Conservation (phyloP, 1,139 yeast genomes). For the Kazachstania sp. region DNA sequence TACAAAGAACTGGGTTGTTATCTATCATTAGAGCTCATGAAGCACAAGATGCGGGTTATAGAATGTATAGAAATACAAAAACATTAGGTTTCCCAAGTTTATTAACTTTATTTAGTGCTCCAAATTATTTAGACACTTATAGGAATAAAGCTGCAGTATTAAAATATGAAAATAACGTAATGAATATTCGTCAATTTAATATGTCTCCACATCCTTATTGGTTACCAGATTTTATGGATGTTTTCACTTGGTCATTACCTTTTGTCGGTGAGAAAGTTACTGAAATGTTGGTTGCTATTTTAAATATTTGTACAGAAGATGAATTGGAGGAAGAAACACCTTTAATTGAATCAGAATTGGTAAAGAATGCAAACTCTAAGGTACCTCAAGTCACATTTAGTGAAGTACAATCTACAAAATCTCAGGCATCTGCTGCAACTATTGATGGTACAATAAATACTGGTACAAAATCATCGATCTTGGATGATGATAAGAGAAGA, state of each 20-base stretch:
- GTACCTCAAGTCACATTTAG: background rate
- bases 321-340: conserved; percentile 60
- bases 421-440: background rate
- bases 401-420: background rate
- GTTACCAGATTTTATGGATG: conserved; percentile 96
- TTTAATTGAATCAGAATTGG: conserved; percentile 21
- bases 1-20: conserved; percentile 69
- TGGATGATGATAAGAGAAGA: conserved; percentile 30
- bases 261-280: conserved; percentile 96
- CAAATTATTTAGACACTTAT: conserved; percentile 87
- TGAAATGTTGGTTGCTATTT: conserved; percentile 82
- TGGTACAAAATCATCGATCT: conserved; percentile 11
- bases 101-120: conserved; percentile 90
- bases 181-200: conserved; percentile 94
- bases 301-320: conserved; percentile 92
- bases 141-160: conserved; percentile 94
- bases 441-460: background rate
- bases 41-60: conserved; percentile 97
- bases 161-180: conserved; percentile 81
- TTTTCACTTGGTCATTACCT: conserved; percentile 94
- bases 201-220: conserved; percentile 93
- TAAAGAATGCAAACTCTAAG: conserved; percentile 4
- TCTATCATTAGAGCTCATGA: conserved; percentile 93
- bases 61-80: conserved; percentile 84
- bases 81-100: conserved; percentile 89